These are phyloP conservation scores for Chalaropsis ovoidea DNA, from an alignment of 2,329 filamentous ascomycete genomes.

Conservation along the genomic window DNA sequence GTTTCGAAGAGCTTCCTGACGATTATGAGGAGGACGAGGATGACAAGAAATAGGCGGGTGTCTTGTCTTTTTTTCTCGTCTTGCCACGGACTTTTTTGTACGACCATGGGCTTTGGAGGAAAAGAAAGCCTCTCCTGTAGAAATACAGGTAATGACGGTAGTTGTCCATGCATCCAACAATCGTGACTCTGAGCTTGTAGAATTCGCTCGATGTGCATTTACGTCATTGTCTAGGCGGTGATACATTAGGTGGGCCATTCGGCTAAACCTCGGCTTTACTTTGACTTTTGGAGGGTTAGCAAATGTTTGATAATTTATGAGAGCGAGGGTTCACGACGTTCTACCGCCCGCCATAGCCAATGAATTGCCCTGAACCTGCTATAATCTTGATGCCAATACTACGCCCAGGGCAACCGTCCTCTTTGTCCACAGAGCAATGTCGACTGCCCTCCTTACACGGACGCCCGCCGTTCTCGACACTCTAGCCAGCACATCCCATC, in stretches of 20 bases:
- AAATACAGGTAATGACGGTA: not conserved
- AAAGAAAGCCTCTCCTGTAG: not conserved
- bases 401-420: not conserved
- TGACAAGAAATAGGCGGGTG: conserved; percentile 25
- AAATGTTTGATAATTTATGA: not conserved
- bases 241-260: not conserved
- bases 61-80: not conserved
- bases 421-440: conserved; percentile 1
- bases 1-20: conserved; percentile 53
- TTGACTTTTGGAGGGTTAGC: conserved; percentile 3
- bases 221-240: not conserved
- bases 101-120: not conserved
- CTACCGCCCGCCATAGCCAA: not conserved
- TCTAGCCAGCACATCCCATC: not conserved
- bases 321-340: not conserved
- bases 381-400: conserved; percentile 2
- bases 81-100: not conserved
- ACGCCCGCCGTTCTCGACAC: conserved; percentile 6
- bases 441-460: not conserved
- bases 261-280: conserved; percentile 3
- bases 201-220: not conserved
- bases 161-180: not conserved
- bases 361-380: too few relatives aligned
- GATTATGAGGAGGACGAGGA: conserved; percentile 30
- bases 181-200: not conserved